Percentiles rank a stretch among this genome's conserved stretches.
Conservation (phyloP, 805 yeast species). For the Spathaspora gorwiae region DNA sequence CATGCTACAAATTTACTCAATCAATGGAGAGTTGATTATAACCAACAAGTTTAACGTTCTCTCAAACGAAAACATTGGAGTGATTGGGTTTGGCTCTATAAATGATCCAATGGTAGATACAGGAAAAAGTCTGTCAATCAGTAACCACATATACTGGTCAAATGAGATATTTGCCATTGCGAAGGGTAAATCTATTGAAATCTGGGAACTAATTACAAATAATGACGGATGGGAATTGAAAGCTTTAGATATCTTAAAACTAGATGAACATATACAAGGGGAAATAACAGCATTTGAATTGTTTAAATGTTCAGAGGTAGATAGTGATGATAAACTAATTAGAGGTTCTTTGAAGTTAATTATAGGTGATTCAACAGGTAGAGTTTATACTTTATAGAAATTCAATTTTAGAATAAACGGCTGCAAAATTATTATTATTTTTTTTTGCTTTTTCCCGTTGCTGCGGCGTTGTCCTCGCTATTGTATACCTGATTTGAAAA, state of each 20-base stretch:
- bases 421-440: background rate
- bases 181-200: slow-evolving; percentile 9
- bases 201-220: slow-evolving; percentile 19
- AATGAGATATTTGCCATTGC: slow-evolving; percentile 31
- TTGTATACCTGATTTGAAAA: too few species aligned
- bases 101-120: slow-evolving; percentile 24
- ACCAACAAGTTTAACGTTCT: slow-evolving; percentile 10
- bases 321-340: slow-evolving; percentile 30
- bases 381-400: slow-evolving; percentile 30
- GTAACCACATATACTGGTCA: slow-evolving; percentile 34
- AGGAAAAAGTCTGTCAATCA: slow-evolving; percentile 14
- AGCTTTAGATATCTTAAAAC: slow-evolving; percentile 5
- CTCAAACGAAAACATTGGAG: slow-evolving; percentile 13
- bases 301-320: slow-evolving; percentile 24
- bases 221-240: slow-evolving; percentile 9
- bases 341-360: slow-evolving; percentile 40
- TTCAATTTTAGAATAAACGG: background rate
- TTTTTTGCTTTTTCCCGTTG: background rate
- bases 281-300: slow-evolving; percentile 27
- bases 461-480: too few species aligned
- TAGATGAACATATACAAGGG: slow-evolving; percentile 8
- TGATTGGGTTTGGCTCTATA: slow-evolving; percentile 26
- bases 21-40: slow-evolving; percentile 49
- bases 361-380: slow-evolving; percentile 53
- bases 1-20: slow-evolving; percentile 37